Evolutionary conservation across 805 yeast species (phyloP), one percentile per base, ranked within the genome.

Genomic region (Candida xyloterini): DNA sequence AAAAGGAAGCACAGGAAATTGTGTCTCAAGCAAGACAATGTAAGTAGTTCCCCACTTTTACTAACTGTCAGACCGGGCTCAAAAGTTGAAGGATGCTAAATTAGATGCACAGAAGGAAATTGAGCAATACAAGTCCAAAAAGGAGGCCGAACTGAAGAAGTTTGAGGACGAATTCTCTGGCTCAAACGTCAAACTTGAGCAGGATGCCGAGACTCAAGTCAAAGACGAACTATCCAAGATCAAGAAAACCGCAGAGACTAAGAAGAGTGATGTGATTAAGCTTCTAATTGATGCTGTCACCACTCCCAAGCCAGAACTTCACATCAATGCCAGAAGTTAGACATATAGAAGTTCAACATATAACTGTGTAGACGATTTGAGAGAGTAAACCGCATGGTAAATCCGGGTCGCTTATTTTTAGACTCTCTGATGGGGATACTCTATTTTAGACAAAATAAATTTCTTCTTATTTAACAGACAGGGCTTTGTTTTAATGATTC

Each of bases 1-100:
- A 93, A 71, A 88, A 85, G 68, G 91, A 87, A 57, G 98, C 99
- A n/a, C 97, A 95, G 55, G 90, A 82, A 54, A 85, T 90, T 49
- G 98, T 93, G 46, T 76, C 90, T 56, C 84, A 84, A 61, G 97
- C 99, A 16, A 86, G 98, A 73, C 76, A 81, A 55, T 88, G 82
- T 73, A 73, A 60, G 78, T 76, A 6, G 13, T n/a, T 11, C 15
- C 15, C 20, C 10, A 38, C 13, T 6, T 13, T 11, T 43, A 49
- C 53, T 48, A 47, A 53, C 49, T 7, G 13, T 13, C 31, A 72
- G 78, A 83, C 70, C 87, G 96, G 66, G 76, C 93, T 29, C 82
- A 78, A 52, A 84, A 89, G 51, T 75, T 93, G 62, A 93, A 91
- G 77, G 90, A 93, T 33, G 96, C 98, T 38, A 91, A 89, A 71